Evolutionary conservation across 2,329 filamentous ascomycete genomes (phyloP), one percentile per base, ranked within the genome.

Genomic region (Neofusicoccum kwambonambiense): DNA sequence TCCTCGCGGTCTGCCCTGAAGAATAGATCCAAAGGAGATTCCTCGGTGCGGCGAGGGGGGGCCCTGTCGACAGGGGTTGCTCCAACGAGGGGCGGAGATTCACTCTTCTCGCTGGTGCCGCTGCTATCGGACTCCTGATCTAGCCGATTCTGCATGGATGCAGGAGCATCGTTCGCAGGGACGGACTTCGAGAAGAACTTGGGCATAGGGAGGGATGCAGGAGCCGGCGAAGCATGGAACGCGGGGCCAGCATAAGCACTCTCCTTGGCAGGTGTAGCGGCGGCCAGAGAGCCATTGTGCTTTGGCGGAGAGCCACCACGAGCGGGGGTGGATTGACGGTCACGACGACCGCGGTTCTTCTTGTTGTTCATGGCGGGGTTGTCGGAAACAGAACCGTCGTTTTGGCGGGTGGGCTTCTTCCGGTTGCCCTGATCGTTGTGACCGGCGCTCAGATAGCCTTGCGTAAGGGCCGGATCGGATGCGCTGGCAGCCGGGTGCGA

Each of bases 221-320:
- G 90, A 1, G 93, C 94, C 19, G 95, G 95, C 8, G 95, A 98
- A 45, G 93, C 91, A 77, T 97, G 93, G 76, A 98, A 99, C 4
- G 93, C 96, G 39, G 94, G 90, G 13, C 94, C 95, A 44, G 95
- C 95, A 78, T 97, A 99, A 51, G 90, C 88, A 67, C 76, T 73
- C 67, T 76, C 73, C 66, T 87, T 82, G 52, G 75, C 72, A 39
- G 81, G 80, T 7, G 78, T 78, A 13, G 13, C 49, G 19, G 34
- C 51, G 50, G 35, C 22, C 3, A 27, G n/a, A 15, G 37, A 27
- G 35, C 15, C 22, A 35, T 54, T 63, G 9, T 65, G 37, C 44
- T 57, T 64, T 15, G 62, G 62, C 44, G 62, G 52, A 22, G 62
- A 57, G 9, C 34, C n/a, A 37, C 44, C 60, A 12, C 44, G 35